Conservation (phyloP, 116 monocot species). For the Papilionanthe hybrid region DNA sequence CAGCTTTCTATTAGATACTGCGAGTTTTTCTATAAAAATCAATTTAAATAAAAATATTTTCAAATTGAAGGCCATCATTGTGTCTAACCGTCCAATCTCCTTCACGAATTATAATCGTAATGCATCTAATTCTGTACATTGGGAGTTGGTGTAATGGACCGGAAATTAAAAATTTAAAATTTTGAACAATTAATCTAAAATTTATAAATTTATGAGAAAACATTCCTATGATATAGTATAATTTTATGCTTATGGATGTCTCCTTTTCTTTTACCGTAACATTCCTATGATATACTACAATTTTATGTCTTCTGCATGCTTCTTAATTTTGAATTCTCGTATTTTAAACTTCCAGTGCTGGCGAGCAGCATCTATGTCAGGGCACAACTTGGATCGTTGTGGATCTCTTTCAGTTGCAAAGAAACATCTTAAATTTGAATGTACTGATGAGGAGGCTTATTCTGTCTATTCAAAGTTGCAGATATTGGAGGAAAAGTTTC, state of each 20-base stretch:
- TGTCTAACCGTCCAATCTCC: not conserved
- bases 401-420: conserved; percentile 56
- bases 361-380: conserved; percentile 64
- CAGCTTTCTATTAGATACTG: too few species aligned
- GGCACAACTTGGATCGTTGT: conserved; percentile 41
- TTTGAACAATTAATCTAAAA: too few species aligned
- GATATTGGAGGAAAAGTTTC: conserved; percentile 48
- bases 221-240: not conserved
- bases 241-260: not conserved
- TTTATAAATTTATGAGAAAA: not conserved
- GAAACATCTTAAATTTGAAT: conserved; percentile 49
- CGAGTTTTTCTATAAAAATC: too few species aligned
- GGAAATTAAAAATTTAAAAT: too few species aligned
- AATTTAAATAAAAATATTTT: too few species aligned
- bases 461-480: conserved; percentile 58
- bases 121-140: not conserved
- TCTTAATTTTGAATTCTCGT: not conserved
- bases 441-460: conserved; percentile 36
- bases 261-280: not conserved
- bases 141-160: not conserved
- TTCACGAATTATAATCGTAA: not conserved
- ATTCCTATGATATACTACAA: not conserved
- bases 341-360: conserved; percentile 57
- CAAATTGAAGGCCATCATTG: not conserved
- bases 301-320: not conserved